Base-by-base conservation (phyloP, 495 filamentous ascomycete genomes). In the Daldinia childiae region DNA sequence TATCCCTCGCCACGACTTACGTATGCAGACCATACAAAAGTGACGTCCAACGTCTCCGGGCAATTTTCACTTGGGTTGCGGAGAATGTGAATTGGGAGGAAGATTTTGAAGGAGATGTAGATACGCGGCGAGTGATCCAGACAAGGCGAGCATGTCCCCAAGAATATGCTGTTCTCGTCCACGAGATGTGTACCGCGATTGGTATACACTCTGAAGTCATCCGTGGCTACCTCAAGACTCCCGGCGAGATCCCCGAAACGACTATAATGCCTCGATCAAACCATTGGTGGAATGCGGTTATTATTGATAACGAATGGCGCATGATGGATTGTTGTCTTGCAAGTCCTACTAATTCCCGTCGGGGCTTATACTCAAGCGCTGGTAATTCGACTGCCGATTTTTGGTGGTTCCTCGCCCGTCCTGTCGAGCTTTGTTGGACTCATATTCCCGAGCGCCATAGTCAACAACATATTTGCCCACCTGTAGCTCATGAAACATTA, bases 21-120 rank as follows among this genome's bases (percentile, higher is more conserved):
- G 89, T 99, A 29, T 98, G 96, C 74, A 89, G 96, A 48, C 96
- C 96, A 5, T 97, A 98, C 76, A 88, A 94, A 57, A 97, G 92
- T 77, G 96, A 98, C 72, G 92, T 97, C 1, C 95, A 99, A 76
- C 87, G 94, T 39, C 83, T 98, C 4, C 87, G 95, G 21, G 93
- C 95, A 1, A 97, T 98, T 57, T 99, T 97, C 75, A 97, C 91
- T 9, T 99, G 95, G 94, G 92, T 97, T 29, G 88, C 93, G 19
- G 95, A 98, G 77, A 95, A 95, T 75, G 89, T 99, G 56, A 87
- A 87, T n/a, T 99, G 95, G 95, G 95, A 99, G 54, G 94, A 97
- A 73, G 92, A 93, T 51, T 92, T 92, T 66, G 93, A 97, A 73
- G 82, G 86, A 15, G 82, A 87, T 17, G 84, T 97, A 24, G 94